Evolutionary conservation across 768 basidiomycete species (phyloP).

Genomic region (Lactarius quietus): DNA sequence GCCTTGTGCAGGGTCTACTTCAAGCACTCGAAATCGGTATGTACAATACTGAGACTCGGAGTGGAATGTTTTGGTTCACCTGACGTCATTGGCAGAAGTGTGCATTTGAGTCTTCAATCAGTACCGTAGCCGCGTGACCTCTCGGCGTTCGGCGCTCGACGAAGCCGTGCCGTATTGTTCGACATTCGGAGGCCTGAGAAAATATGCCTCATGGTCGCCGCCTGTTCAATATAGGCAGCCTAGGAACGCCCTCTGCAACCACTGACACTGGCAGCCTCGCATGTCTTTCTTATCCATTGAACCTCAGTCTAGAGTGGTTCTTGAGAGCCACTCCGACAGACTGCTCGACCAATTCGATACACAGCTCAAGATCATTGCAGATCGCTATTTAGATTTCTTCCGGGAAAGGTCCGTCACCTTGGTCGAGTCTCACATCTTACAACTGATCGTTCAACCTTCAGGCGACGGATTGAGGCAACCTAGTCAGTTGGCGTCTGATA

Average conservation of each 20-base stretch:
- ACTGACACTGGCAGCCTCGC: no score
- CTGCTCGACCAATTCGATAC: background rate
- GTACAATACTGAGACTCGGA: no score
- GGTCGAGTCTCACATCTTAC: background rate
- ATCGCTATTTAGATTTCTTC: background rate
- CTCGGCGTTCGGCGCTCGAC: no score
- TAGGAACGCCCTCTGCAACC: background rate
- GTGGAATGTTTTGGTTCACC: no score
- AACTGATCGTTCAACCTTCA: no score
- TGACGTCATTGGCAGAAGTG: no score
- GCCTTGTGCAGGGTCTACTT: no score
- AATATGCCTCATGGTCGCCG: background rate
- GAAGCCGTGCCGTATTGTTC: background rate
- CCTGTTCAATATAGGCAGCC: no score
- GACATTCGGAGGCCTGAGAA: background rate
- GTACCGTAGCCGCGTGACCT: no score
- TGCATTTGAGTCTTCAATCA: no score
- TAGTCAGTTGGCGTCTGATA: background rate
- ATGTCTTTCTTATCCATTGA: background rate
- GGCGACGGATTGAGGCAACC: background rate
- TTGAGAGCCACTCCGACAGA: background rate
- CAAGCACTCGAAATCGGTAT: no score
- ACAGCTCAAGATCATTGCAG: no score
- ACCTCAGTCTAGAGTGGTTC: background rate
- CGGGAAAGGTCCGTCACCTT: background rate